A percentile compares a stretch with the other conserved stretches of the same genome.
Evolutionary conservation across 768 basidiomycete species (phyloP).

Genomic region (Tricholoma terreum): DNA sequence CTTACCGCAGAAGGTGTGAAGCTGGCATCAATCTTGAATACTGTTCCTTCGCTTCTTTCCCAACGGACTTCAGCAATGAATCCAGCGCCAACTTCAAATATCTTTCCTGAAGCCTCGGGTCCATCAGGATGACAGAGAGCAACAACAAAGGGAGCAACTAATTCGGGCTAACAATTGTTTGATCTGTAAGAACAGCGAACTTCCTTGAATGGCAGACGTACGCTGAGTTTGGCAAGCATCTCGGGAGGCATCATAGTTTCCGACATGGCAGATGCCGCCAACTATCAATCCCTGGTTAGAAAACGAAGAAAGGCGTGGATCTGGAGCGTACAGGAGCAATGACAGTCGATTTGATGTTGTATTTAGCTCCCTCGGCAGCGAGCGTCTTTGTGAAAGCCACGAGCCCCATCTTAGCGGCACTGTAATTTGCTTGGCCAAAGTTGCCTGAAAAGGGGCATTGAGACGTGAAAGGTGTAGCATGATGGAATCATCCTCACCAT

Average conservation of each 20-base stretch:
- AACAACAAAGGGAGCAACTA: conserved; percentile 88
- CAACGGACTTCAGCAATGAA: conserved; percentile 90
- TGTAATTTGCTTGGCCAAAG: conserved; percentile 97
- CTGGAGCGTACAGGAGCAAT: conserved; percentile 74
- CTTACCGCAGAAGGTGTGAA: conserved; percentile 94
- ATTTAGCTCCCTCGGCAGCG: conserved; percentile 89
- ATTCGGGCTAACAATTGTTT: conserved; percentile 61
- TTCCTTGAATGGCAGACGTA: conserved; percentile 26
- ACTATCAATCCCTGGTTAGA: conserved; percentile 38
- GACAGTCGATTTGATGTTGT: conserved; percentile 80
- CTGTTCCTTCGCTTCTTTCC: conserved; percentile 83
- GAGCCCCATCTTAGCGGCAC: conserved; percentile 96
- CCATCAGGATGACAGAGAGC: conserved; percentile 86
- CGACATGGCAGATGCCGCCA: conserved; percentile 96
- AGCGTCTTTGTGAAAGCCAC: conserved; percentile 91
- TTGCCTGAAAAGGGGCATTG: conserved; percentile 53
- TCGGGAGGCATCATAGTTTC: conserved; percentile 94
- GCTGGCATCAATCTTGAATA: conserved; percentile 85
- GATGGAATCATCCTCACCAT: conserved; percentile 53
- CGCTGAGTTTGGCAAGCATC: conserved; percentile 84
- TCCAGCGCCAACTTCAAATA: conserved; percentile 93
- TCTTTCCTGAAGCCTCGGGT: conserved; percentile 71
- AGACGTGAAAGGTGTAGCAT: background rate
- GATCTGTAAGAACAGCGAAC: conserved; percentile 1
- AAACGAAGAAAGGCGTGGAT: background rate